phyloP scores from a whole-genome alignment of 2,329 filamentous ascomycete species.

The Truncatella angustata region DNA sequence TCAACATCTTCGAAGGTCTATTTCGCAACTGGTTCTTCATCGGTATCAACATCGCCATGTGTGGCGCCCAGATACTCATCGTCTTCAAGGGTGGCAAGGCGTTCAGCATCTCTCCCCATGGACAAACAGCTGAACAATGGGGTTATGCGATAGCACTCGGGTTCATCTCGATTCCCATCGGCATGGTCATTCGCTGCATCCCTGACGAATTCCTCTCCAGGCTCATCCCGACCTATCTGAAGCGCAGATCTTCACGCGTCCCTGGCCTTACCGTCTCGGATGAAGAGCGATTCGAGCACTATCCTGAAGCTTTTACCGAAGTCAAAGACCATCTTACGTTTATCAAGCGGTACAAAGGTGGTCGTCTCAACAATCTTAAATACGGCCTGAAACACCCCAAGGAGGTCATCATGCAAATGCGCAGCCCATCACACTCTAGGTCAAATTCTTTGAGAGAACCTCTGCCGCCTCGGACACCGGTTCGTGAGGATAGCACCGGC shows the following conservation, averaged over 20 bases:
- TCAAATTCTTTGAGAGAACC: constrained; percentile 60
- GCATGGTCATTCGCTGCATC: constrained; percentile 75
- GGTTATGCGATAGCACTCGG: constrained; percentile 82
- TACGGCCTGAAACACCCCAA: constrained; percentile 75
- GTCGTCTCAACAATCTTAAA: constrained; percentile 76
- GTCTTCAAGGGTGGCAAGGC: constrained; percentile 81
- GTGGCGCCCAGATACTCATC: constrained; percentile 85
- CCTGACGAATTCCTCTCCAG: constrained; percentile 67
- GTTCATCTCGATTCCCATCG: constrained; percentile 80
- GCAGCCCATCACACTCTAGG: constrained; percentile 62
- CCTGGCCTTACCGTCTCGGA: constrained; percentile 62
- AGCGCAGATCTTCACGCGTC: constrained; percentile 42
- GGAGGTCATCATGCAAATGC: constrained; percentile 63
- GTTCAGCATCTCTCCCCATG: too few relatives aligned
- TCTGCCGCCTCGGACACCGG: constrained; percentile 55
- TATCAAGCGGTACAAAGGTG: constrained; percentile 76
- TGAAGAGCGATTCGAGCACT: constrained; percentile 63
- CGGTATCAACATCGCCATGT: constrained; percentile 80
- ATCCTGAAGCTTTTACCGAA: constrained; percentile 70
- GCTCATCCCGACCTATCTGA: constrained; percentile 53
- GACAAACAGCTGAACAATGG: constrained; percentile 80
- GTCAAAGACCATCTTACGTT: constrained; percentile 79
- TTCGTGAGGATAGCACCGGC: constrained; percentile 51
- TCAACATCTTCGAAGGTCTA: constrained; percentile 94
- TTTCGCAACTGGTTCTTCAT: constrained; percentile 86